Base-by-base conservation (phyloP, 1,139 yeast species). In the Kurtzmaniella quercitrusa region DNA sequence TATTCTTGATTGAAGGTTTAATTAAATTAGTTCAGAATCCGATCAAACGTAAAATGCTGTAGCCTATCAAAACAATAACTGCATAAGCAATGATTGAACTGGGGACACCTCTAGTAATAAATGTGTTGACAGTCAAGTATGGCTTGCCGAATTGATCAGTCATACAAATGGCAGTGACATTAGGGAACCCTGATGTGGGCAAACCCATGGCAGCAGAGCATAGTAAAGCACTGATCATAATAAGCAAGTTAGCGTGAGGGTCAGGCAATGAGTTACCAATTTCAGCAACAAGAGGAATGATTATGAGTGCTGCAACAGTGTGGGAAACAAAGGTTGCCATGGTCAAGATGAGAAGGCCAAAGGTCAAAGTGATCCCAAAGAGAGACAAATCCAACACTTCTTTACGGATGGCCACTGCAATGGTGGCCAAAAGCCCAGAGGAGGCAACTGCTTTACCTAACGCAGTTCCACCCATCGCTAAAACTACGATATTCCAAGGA, bases 401-500 rank as follows among this genome's bases (percentile, higher is more conserved):
- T 16, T 59, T 66, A 51, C 81, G 84, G 48, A 84, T 71, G 0
- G 77, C 65, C 8, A 66, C 58, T 0, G 90, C 89, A 49, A 84
- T 81, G 1, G 86, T 81, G 1, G 79, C 68, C 46, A 84, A 66
- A 49, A 84, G 66, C 1, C 91, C 91, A 2, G 87, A 82, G 2
- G 85, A 79, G 0, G 85, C 77, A 11, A 84, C 89, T 1, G 88
- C 88, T 50, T 80, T 81, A 54, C 91, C 90, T 43, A 84, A 66
- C 1, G 89, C 85, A 37, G 85, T 76, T 54, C 90, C 89, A 42
- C 91, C 91, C 89, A 83, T 83, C 2, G 90, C 90, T 48, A 84
- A 68, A 6, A 83, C 75, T 18, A 83, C 88, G 55, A 83, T 83
- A 39, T 83, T 79, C 91, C 91, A 84, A 5, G 89, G 88, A 61